Conservation (phyloP, 164 flowering plant species). For the Liquidambar formosana region DNA sequence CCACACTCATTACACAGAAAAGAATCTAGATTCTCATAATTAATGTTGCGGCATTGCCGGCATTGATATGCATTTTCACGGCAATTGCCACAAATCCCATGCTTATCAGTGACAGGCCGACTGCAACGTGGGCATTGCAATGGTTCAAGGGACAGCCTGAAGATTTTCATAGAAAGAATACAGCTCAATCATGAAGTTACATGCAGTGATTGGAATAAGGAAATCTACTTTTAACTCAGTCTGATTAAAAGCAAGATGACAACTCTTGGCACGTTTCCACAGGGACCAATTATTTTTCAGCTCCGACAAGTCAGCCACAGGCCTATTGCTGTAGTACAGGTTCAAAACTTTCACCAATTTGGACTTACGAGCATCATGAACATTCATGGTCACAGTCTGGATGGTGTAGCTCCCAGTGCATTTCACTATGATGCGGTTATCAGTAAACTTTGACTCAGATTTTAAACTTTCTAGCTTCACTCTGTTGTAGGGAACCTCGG, state of each 20-base stretch:
- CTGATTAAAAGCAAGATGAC: constrained; percentile 92
- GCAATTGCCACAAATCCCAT: constrained; percentile 96
- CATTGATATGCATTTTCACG: constrained; percentile 99
- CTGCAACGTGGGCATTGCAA: constrained; percentile 99
- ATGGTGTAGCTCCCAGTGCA: constrained; percentile 98
- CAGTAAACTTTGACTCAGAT: constrained; percentile 97
- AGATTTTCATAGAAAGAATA: constrained; percentile 99
- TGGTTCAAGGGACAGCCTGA: constrained; percentile 97
- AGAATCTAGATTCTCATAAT: constrained; percentile 96
- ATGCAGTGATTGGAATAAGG: constrained; percentile 96
- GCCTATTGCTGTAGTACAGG: constrained; percentile 93
- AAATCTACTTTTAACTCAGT: constrained; percentile 98
- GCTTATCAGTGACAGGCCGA: constrained; percentile 93
- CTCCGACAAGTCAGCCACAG: constrained; percentile 96
- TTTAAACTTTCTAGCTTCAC: constrained; percentile 93
- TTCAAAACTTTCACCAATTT: constrained; percentile 95
- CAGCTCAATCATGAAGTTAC: constrained; percentile 98
- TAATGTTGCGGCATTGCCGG: constrained; percentile 97
- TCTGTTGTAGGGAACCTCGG: constrained; percentile 93
- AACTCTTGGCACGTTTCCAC: constrained; percentile 99
- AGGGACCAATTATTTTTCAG: constrained; percentile 96
- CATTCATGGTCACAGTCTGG: constrained; percentile 97
- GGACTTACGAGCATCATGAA: constrained; percentile 98
- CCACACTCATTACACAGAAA: constrained; percentile 99
- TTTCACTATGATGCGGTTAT: constrained; percentile 97